Evolutionary conservation across 495 filamentous ascomycete species (phyloP), one percentile per base, ranked within the genome.

Genomic region (Neurospora tetrasperma): DNA sequence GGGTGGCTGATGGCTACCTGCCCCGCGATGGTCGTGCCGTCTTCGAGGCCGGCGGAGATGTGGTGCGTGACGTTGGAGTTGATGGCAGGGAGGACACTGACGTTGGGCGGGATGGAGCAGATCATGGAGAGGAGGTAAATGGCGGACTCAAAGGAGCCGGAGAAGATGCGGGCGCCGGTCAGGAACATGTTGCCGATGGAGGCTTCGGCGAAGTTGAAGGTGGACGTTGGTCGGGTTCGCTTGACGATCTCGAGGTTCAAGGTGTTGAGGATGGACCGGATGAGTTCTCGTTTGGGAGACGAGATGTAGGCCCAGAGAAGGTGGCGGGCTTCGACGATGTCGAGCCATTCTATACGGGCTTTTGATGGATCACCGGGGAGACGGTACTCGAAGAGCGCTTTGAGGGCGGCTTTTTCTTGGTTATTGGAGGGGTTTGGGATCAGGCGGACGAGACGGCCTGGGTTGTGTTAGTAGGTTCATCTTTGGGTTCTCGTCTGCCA

Each of bases 1-100:
- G 95, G 95, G 78, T 98, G 96, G 12, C 90, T 93, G 79, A 98
- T 98, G 76, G 90, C 90, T 81, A 97, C 97, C 77, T 98, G 96
- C 1, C 95, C 95, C 0, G 91, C 90, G 75, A 98, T 96, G n/a
- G 89, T 82, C 16, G 88, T 90, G 7, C 92, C 92, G 79, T 98
- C 86, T 59, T 83, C 85, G 0, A 98, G 85, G 0, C 91, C 91
- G 3, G 94, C 96, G 20, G 90, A 91, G 79, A 98, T 98, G 81
- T 98, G 95, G 77, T 96, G 91, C 4, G 93, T 90, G 82, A 97
- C 96, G 80, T 97, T 98, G 70, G 90, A 92, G 83, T 97, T 95
- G 77, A 98, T 93, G 27, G 93, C 93, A 0, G 95, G 95, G 3
- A 98, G 89, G 1, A 97, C 93, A 0, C 88, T 85, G 46, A 96